Evolutionary conservation across 768 basidiomycete genomes (phyloP).

Genomic region (Leccinum obscurum): DNA sequence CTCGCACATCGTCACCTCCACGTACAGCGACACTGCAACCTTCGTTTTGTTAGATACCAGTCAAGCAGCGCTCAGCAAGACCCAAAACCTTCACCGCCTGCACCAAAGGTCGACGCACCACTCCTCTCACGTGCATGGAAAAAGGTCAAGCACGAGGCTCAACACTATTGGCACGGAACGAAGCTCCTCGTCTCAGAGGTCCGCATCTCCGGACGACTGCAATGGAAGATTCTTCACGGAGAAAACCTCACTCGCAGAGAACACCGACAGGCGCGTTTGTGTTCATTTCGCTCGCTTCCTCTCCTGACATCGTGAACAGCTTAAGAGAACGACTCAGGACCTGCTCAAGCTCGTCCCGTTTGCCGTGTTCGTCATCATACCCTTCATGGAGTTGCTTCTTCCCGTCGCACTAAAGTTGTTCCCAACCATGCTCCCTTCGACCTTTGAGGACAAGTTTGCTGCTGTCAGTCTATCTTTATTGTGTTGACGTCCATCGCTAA

Average conservation of each 20-base stretch:
- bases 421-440: constrained; percentile 98
- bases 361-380: constrained; percentile 90
- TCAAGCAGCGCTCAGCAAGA: constrained; percentile 32
- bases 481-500: background rate
- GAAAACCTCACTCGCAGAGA: constrained; percentile 91
- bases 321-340: constrained; percentile 93
- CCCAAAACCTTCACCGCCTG: constrained; percentile 49
- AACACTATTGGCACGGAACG: constrained; percentile 96
- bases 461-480: constrained; percentile 52
- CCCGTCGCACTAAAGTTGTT: constrained; percentile 96
- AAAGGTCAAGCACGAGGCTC: constrained; percentile 92
- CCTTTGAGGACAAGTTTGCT: constrained; percentile 96
- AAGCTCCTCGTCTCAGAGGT: constrained; percentile 95
- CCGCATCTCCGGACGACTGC: constrained; percentile 81
- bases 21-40: background rate
- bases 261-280: constrained; percentile 72
- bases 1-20: constrained; percentile 30
- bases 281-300: background rate
- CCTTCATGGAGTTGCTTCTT: constrained; percentile 97
- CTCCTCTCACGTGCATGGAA: constrained; percentile 76
- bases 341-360: constrained; percentile 92
- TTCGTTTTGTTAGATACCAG: constrained; percentile 11
- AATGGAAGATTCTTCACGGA: constrained; percentile 92
- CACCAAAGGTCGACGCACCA: constrained; percentile 46
- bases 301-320: constrained; percentile 40